Conservation (phyloP, 768 basidiomycete species). For the Lyophyllum shimeji region DNA sequence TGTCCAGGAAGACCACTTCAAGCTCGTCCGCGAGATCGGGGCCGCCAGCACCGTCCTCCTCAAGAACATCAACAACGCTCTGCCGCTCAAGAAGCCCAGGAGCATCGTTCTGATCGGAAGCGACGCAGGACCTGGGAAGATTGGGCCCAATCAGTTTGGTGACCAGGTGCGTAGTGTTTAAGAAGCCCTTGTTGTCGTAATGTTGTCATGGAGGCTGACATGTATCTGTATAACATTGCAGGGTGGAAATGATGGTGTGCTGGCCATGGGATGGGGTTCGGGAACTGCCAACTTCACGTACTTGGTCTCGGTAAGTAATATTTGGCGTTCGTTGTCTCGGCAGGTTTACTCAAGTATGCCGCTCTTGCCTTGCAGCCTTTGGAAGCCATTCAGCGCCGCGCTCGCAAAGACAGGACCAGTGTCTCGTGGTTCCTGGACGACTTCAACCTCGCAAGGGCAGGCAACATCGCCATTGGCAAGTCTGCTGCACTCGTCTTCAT, state of each 20-base stretch:
- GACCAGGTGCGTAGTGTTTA: slow-evolving; percentile 40
- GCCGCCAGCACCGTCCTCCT: slow-evolving; percentile 73
- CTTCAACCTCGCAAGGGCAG: slow-evolving; percentile 56
- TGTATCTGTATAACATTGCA: slow-evolving; percentile 7
- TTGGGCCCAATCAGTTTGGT: slow-evolving; percentile 70
- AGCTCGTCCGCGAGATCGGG: slow-evolving; percentile 70
- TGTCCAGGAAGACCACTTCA: slow-evolving; percentile 68
- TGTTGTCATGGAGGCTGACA: neutral
- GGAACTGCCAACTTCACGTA: slow-evolving; percentile 81
- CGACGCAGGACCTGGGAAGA: slow-evolving; percentile 58
- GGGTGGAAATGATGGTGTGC: slow-evolving; percentile 62
- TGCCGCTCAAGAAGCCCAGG: slow-evolving; percentile 61
- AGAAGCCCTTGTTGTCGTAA: neutral
- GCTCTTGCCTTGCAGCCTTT: slow-evolving; percentile 49
- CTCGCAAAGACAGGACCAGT: slow-evolving; percentile 62
- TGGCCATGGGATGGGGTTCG: slow-evolving; percentile 94
- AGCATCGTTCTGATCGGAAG: slow-evolving; percentile 65
- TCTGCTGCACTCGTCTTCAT: slow-evolving; percentile 81
- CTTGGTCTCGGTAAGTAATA: slow-evolving; percentile 62
- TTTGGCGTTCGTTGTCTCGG: neutral
- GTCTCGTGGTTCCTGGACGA: slow-evolving; percentile 72
- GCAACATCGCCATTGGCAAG: slow-evolving; percentile 43
- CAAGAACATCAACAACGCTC: slow-evolving; percentile 60
- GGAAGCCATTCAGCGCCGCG: slow-evolving; percentile 76
- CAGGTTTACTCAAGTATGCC: neutral